These are phyloP conservation scores for Mycena latifolia DNA, from an alignment of 768 basidiomycete genomes.

Conservation along the genomic window DNA sequence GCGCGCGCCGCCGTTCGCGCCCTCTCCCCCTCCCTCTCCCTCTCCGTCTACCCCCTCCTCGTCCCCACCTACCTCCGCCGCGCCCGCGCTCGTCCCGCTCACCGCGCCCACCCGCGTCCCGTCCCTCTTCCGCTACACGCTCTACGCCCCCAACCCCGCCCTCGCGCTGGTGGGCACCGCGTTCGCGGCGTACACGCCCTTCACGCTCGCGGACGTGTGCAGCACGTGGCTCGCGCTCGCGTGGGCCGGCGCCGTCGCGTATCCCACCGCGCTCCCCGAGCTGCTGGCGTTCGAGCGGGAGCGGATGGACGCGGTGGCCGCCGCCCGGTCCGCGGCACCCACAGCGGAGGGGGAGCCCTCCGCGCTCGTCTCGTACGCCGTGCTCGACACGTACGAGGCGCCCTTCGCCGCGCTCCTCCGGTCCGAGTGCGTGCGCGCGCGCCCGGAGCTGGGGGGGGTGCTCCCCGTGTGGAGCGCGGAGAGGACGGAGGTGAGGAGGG, in stretches of 20 bases:
- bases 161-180: slow-evolving; percentile 47
- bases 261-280: slow-evolving; percentile 31
- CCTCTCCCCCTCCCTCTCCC: too few species aligned
- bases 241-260: slow-evolving; percentile 38
- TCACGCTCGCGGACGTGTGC: slow-evolving; percentile 47
- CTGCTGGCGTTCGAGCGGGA: slow-evolving; percentile 42
- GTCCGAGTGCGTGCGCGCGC: slow-evolving; percentile 18
- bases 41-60: too few species aligned
- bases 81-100: slow-evolving; percentile 33
- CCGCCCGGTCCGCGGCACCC: too few species aligned
- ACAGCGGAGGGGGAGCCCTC: slow-evolving; percentile 16
- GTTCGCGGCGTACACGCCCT: slow-evolving; percentile 46
- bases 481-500: slow-evolving; percentile 22
- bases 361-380: slow-evolving; percentile 25
- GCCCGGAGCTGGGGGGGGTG: slow-evolving; percentile 23
- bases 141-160: slow-evolving; percentile 45
- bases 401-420: slow-evolving; percentile 21
- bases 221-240: slow-evolving; percentile 49
- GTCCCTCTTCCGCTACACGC: slow-evolving; percentile 42
- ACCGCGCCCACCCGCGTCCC: slow-evolving; percentile 40
- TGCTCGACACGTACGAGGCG: slow-evolving; percentile 29
- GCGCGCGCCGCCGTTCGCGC: neutral
- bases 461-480: slow-evolving; percentile 28
- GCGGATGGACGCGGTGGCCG: slow-evolving; percentile 38
- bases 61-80: too few species aligned